These are phyloP conservation scores for Claviceps paspali DNA, from an alignment of 2,329 filamentous ascomycete genomes.

Conservation along the genomic window DNA sequence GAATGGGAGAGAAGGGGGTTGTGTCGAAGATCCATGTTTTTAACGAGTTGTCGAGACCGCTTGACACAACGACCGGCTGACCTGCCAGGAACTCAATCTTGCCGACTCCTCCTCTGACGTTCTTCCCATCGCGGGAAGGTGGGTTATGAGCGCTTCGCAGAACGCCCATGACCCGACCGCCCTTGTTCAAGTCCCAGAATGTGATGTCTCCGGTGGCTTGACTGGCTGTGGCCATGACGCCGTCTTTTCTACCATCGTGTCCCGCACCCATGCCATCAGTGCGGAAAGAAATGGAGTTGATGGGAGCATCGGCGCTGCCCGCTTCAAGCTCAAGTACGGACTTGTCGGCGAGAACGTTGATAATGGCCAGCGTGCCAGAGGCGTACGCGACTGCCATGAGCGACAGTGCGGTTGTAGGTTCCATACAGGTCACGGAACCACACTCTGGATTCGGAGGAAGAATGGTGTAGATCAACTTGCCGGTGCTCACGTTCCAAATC, in stretches of 20 bases:
- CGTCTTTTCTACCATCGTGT: slow-evolving; percentile 67
- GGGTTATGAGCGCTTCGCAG: slow-evolving; percentile 79
- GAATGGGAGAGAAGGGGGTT: slow-evolving; percentile 73
- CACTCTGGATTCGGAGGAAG: slow-evolving; percentile 56
- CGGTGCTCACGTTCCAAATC: slow-evolving; percentile 94
- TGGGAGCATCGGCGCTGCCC: slow-evolving; percentile 45
- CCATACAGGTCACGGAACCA: slow-evolving; percentile 73
- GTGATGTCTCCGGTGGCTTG: slow-evolving; percentile 71
- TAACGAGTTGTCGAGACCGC: slow-evolving; percentile 82
- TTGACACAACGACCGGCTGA: slow-evolving; percentile 80
- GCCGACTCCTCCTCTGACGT: slow-evolving; percentile 63
- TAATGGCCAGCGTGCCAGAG: slow-evolving; percentile 62
- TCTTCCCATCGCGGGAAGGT: slow-evolving; percentile 36
- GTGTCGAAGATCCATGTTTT: slow-evolving; percentile 97
- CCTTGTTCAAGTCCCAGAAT: slow-evolving; percentile 89
- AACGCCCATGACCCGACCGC: slow-evolving; percentile 72
- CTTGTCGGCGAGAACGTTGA: slow-evolving; percentile 68
- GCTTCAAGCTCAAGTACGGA: slow-evolving; percentile 53
- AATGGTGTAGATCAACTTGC: slow-evolving; percentile 81
- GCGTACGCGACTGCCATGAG: slow-evolving; percentile 79
- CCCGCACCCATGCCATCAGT: slow-evolving; percentile 81
- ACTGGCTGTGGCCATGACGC: slow-evolving; percentile 88
- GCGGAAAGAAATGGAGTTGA: slow-evolving; percentile 78
- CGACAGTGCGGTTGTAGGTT: slow-evolving; percentile 71
- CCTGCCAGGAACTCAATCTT: slow-evolving; percentile 79